A percentile compares a stretch with the other conserved stretches of the same genome.
Evolutionary conservation across 352 stramenopile genomes (phyloP).

Genomic region (Saprolegnia diclina): DNA sequence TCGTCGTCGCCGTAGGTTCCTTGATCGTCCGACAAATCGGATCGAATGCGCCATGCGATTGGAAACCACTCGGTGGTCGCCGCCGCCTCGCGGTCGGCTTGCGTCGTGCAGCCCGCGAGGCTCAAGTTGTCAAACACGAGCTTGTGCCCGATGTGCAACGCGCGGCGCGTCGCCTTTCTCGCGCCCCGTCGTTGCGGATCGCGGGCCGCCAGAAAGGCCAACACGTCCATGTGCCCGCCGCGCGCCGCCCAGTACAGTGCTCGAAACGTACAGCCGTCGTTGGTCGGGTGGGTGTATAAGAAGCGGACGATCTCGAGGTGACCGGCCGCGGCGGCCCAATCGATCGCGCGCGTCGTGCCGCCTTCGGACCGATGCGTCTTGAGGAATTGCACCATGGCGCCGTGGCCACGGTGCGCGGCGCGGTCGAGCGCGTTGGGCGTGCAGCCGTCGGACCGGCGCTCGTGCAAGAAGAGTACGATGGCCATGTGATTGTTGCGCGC

Average conservation of each 20-base stretch:
- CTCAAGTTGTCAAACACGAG: background rate
- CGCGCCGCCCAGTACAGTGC: background rate
- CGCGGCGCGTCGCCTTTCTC: background rate
- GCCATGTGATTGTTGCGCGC: slow-evolving; percentile 14
- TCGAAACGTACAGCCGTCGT: background rate
- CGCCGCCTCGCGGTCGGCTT: background rate
- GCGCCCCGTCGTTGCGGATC: background rate
- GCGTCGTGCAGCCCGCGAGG: background rate
- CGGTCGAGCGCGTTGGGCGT: background rate
- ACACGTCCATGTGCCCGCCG: background rate
- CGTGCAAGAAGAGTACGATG: slow-evolving; percentile 15
- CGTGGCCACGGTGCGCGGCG: background rate
- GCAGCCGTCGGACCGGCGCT: slow-evolving; percentile 2
- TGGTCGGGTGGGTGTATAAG: background rate
- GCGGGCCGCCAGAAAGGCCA: background rate
- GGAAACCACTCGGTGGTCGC: background rate
- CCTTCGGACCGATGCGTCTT: background rate
- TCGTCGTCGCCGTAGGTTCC: background rate
- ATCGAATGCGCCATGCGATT: background rate
- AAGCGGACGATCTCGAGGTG: background rate
- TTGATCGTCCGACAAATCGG: background rate
- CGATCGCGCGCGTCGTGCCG: background rate
- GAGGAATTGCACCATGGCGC: background rate
- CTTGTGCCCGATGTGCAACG: background rate
- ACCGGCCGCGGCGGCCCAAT: background rate